Evolutionary conservation across 2,329 filamentous ascomycete species (phyloP).

Genomic region (Colletotrichum tabaci): DNA sequence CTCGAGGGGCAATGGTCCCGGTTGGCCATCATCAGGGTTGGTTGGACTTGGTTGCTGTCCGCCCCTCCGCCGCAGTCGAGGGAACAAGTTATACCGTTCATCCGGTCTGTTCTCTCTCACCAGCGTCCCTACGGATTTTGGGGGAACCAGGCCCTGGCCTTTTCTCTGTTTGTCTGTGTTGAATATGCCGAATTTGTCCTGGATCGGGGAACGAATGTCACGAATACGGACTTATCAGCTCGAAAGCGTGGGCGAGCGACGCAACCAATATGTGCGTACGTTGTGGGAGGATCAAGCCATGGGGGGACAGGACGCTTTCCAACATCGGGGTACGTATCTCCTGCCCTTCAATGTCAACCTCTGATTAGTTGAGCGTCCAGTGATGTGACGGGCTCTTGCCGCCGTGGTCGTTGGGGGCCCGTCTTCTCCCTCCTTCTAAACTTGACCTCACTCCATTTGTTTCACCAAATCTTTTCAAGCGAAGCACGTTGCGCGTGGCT

Average conservation of each 20-base stretch:
- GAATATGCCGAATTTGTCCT: not conserved
- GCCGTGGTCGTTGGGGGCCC: conserved; percentile 19
- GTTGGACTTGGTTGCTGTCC: not conserved
- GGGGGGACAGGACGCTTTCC: not conserved
- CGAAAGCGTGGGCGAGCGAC: not conserved
- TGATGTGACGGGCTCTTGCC: conserved; percentile 21
- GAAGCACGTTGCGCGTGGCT: not conserved
- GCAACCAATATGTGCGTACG: too few species aligned
- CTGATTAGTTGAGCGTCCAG: not conserved
- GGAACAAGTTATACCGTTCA: not conserved
- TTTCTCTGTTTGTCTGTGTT: not conserved
- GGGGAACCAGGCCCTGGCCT: not conserved
- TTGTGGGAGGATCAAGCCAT: too few species aligned
- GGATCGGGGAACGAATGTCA: not conserved
- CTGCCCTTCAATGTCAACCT: not conserved
- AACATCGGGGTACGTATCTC: conserved; percentile 1
- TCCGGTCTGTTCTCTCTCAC: not conserved
- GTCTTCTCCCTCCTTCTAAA: conserved; percentile 19
- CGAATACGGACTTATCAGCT: not conserved
- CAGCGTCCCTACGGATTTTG: not conserved
- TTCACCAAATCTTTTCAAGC: conserved; percentile 2
- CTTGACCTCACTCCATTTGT: conserved; percentile 20
- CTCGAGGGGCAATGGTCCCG: not conserved
- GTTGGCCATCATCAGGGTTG: conserved; percentile 6
- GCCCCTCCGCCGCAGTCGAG: conserved; percentile 20